Evolutionary conservation across 345 rosid genomes (phyloP).

Genomic region (Diplotaxis tenuifolia): DNA sequence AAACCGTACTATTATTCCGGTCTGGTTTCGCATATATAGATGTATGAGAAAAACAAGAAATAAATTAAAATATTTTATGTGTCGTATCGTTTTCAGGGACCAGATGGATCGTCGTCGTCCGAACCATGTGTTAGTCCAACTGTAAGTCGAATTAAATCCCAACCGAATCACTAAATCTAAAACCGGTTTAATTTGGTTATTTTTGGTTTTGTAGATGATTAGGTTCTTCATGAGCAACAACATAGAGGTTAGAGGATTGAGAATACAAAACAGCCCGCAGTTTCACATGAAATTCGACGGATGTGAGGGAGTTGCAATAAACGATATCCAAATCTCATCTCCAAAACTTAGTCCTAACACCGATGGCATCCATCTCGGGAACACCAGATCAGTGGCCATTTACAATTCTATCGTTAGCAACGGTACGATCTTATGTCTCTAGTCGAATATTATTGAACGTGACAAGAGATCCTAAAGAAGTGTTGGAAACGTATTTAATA

Average conservation of each 20-base stretch:
- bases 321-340: slow-evolving; percentile 62
- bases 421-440: slow-evolving; percentile 42
- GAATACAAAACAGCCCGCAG: slow-evolving; percentile 90
- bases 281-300: slow-evolving; percentile 97
- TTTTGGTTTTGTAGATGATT: slow-evolving; percentile 51
- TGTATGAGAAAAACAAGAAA: background rate
- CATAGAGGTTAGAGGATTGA: slow-evolving; percentile 58
- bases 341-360: slow-evolving; percentile 98
- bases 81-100: slow-evolving; percentile 51
- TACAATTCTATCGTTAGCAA: slow-evolving; percentile 73
- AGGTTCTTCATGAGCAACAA: slow-evolving; percentile 97
- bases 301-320: slow-evolving; percentile 73
- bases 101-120: slow-evolving; percentile 49
- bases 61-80: background rate
- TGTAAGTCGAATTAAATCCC: slow-evolving; percentile 44
- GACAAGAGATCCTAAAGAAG: too few relatives aligned
- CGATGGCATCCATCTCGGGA: slow-evolving; percentile 81
- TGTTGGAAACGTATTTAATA: background rate
- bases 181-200: background rate
- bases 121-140: slow-evolving; percentile 90
- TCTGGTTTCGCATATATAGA: background rate
- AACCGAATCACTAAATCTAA: background rate
- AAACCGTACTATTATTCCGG: slow-evolving; percentile 14
- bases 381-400: slow-evolving; percentile 77
- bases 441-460: slow-evolving; percentile 4